Evolutionary conservation across 1,284 basidiomycete species (phyloP).

Genomic region (Cutaneotrichosporon sp.): DNA sequence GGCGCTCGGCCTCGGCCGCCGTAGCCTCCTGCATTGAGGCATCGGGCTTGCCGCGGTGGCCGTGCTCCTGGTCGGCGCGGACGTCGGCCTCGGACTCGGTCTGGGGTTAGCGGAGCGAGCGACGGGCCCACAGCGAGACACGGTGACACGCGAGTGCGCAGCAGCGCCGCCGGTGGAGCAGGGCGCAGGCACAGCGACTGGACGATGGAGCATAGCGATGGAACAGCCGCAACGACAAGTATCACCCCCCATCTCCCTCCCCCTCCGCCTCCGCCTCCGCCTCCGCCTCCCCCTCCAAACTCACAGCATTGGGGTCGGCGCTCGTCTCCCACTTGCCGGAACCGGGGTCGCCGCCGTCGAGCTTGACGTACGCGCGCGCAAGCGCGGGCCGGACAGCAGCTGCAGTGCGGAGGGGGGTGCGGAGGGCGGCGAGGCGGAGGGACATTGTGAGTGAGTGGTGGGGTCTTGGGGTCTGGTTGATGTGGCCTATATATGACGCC

Average conservation of each 20-base stretch:
- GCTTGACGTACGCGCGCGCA: background rate
- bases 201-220: no score
- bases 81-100: constrained; percentile 24
- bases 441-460: background rate
- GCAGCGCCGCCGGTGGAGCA: no score
- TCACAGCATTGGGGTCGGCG: constrained; percentile 8
- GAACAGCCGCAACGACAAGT: no score
- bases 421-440: background rate
- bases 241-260: no score
- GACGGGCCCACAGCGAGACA: background rate
- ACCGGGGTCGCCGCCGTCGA: background rate
- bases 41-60: constrained; percentile 5
- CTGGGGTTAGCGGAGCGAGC: background rate
- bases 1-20: constrained; percentile 4
- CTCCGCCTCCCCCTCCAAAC: no score
- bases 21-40: constrained; percentile 13
- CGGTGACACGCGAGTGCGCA: no score
- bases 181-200: no score
- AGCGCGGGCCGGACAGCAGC: background rate
- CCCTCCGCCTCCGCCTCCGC: no score
- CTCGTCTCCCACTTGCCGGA: constrained; percentile 4
- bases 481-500: background rate
- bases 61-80: constrained; percentile 12
- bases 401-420: no score
- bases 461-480: background rate